phyloP scores from a whole-genome alignment of 169 alveolate species.

The Plasmodium coatneyi region DNA sequence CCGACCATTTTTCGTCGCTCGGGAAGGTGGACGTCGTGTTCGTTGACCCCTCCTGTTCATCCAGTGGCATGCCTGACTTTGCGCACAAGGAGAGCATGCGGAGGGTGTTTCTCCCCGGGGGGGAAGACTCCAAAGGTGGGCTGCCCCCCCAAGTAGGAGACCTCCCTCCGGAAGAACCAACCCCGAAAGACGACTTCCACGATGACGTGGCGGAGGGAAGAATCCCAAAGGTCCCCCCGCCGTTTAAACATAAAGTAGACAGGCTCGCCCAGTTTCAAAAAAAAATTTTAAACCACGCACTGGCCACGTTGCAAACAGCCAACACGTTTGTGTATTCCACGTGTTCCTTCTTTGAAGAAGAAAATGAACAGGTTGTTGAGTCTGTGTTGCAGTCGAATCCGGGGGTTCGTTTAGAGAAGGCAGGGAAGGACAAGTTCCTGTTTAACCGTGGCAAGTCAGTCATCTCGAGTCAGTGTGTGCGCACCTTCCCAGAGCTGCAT shows the following conservation, averaged over 20 bases:
- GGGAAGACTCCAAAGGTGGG: background rate
- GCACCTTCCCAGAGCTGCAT: slow-evolving; percentile 50
- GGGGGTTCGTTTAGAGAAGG: slow-evolving; percentile 23
- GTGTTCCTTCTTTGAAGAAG: slow-evolving; percentile 75
- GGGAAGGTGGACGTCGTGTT: slow-evolving; percentile 40
- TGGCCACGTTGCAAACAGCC: slow-evolving; percentile 6
- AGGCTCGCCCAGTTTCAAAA: slow-evolving; percentile 51
- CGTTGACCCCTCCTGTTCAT: slow-evolving; percentile 71
- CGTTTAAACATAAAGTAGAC: slow-evolving; percentile 17
- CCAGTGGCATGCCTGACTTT: slow-evolving; percentile 76
- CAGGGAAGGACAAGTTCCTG: slow-evolving; percentile 72
- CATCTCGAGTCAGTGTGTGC: slow-evolving; percentile 34
- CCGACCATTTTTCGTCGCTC: slow-evolving; percentile 1
- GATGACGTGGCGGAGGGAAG: background rate
- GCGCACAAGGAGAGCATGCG: slow-evolving; percentile 12
- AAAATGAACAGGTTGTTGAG: slow-evolving; percentile 68
- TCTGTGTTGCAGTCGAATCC: slow-evolving; percentile 8
- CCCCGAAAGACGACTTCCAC: background rate
- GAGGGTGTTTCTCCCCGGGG: background rate
- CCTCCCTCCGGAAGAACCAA: background rate
- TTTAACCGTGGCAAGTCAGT: background rate
- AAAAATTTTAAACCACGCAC: slow-evolving; percentile 56
- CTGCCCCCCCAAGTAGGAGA: background rate
- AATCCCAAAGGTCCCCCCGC: slow-evolving; percentile 37
- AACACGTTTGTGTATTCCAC: slow-evolving; percentile 67